Base-by-base conservation (phyloP, 345 rosid genomes). In the Triadica sebifera region DNA sequence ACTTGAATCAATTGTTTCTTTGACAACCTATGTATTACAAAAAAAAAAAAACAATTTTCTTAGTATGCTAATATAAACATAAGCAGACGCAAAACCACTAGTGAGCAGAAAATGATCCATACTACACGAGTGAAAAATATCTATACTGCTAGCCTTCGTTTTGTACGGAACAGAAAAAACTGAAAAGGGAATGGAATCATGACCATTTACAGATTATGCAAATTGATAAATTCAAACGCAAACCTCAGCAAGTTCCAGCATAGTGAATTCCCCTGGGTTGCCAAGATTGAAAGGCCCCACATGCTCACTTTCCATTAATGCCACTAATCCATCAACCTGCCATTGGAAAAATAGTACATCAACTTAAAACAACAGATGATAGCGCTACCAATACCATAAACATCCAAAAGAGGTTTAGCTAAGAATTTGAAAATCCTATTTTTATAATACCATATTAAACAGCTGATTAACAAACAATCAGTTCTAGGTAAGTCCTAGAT, bases 201-300 rank as follows among this genome's bases (percentile, higher is more conserved):
- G 13, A 56, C 37, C 39, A 65, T 12, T 0, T 25, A 62, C 8
- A 61, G 12, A 45, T 37, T 2, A 60, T 8, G n/a, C 16, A 37
- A 49, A 12, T 34, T 38, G 37, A 50, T 11, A 41, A 52, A 65
- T 2, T 60, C 17, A 34, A 68, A 67, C 63, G 76, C 87, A 78
- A 82, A 93, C 98, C 97, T 94, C 96, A 37, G 98, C 97, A 73
- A 94, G 94, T 80, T 94, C 98, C 39, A 94, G 87, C 98, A 94
- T 94, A 58, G 97, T 94, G 80, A 94, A 94, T 79, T 94, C 98
- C 78, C 98, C 98, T 52, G 98, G 97, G 77, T 94, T 94, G 74
- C 98, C 98, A 63, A 92, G 91, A 79, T 94, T 94, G 85, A 94
- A 92, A 15, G 98, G 98, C 64, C 98, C 98, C 11, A 92, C 84